A percentile compares a stretch with the other conserved stretches of the same genome.
Evolutionary conservation across 768 basidiomycete genomes (phyloP).

Genomic region (Russula sp.): DNA sequence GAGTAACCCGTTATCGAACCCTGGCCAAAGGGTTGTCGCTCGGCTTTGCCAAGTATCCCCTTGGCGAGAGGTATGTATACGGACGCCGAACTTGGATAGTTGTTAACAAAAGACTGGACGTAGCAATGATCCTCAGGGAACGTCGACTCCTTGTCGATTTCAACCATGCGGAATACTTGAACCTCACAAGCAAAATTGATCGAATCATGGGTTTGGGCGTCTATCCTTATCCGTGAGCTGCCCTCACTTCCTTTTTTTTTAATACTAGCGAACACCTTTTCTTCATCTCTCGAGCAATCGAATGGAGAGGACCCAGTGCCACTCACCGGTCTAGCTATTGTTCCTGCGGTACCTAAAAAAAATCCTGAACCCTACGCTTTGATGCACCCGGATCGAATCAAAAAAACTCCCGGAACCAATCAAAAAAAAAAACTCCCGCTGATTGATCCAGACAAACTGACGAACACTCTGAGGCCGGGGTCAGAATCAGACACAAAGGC

Average conservation of each 20-base stretch:
- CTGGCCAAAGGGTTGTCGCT: neutral
- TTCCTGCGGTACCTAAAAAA: neutral
- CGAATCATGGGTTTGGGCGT: neutral
- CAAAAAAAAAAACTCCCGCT: neutral
- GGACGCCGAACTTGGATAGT: neutral
- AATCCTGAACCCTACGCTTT: neutral
- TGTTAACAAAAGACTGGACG: neutral
- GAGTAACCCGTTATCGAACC: neutral
- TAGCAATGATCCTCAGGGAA: neutral
- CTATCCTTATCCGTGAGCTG: neutral
- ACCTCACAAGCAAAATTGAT: neutral
- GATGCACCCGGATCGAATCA: neutral
- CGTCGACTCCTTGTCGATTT: neutral
- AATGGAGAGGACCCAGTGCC: neutral
- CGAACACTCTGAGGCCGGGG: no score
- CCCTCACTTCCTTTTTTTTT: neutral
- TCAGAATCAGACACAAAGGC: neutral
- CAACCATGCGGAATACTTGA: neutral
- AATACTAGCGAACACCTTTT: slow-evolving; percentile 1
- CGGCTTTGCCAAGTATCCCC: neutral
- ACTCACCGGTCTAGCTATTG: neutral
- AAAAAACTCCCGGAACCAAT: neutral
- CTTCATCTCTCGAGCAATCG: neutral
- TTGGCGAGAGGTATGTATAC: neutral
- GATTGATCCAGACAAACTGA: neutral